These are phyloP conservation scores for Scheffersomyces insectosa DNA, from an alignment of 1,139 yeast genomes.

Conservation along the genomic window DNA sequence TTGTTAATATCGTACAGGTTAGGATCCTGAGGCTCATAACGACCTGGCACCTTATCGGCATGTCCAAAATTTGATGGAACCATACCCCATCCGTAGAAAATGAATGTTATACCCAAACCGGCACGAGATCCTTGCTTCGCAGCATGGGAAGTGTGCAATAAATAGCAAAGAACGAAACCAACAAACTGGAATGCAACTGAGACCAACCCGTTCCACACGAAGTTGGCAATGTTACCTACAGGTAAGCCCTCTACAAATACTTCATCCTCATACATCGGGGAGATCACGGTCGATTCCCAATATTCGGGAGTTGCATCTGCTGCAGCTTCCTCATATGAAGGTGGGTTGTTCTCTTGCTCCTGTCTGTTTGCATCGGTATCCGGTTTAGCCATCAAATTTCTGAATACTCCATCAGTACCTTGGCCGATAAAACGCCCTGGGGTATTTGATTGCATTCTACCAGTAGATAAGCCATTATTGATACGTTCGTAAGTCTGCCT, in stretches of 20 bases:
- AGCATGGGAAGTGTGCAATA: conserved; percentile 94
- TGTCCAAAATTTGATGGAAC: conserved; percentile 60
- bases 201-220: conserved; percentile 87
- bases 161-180: conserved; percentile 87
- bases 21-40: conserved; percentile 57
- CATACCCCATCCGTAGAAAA: conserved; percentile 73
- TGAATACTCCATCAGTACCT: conserved; percentile 88
- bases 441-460: conserved; percentile 45
- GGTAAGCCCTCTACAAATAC: conserved; percentile 94
- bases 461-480: conserved; percentile 44
- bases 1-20: conserved; percentile 52
- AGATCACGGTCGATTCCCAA: conserved; percentile 88
- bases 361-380: conserved; percentile 48
- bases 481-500: conserved; percentile 47
- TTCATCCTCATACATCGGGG: conserved; percentile 84
- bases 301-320: conserved; percentile 95
- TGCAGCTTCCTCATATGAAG: conserved; percentile 93
- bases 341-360: conserved; percentile 62
- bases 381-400: conserved; percentile 86
- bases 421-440: conserved; percentile 53
- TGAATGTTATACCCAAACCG: conserved; percentile 85
- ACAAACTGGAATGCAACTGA: conserved; percentile 90
- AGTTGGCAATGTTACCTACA: conserved; percentile 87
- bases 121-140: conserved; percentile 95
- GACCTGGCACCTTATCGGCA: conserved; percentile 35